Evolutionary conservation across 2,329 filamentous ascomycete genomes (phyloP).

Genomic region (Cadophora gregata): DNA sequence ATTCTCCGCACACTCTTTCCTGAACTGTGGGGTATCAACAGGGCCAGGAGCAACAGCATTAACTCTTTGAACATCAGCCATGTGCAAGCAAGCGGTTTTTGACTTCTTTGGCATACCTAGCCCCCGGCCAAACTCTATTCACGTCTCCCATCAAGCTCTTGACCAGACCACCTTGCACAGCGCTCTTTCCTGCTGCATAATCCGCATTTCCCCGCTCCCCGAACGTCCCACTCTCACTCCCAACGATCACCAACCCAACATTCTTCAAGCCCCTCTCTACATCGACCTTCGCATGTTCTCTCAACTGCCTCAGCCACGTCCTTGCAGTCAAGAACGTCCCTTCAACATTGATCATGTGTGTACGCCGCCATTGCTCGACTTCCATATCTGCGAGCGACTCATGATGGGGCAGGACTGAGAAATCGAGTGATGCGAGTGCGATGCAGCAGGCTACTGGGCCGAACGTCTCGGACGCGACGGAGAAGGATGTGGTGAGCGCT

Average conservation of each 20-base stretch:
- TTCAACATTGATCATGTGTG: constrained; percentile 51
- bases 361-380: constrained; percentile 47
- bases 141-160: constrained; percentile 50
- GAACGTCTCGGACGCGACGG: constrained; percentile 40
- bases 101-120: constrained; percentile 25
- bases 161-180: constrained; percentile 52
- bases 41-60: constrained; percentile 55
- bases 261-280: constrained; percentile 42
- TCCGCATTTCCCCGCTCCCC: constrained; percentile 51
- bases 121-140: constrained; percentile 44
- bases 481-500: constrained; percentile 44
- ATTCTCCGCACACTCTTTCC: constrained; percentile 48
- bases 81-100: neutral
- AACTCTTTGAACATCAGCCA: constrained; percentile 46
- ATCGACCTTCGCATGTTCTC: constrained; percentile 27
- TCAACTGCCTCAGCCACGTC: constrained; percentile 50
- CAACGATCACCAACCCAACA: constrained; percentile 51
- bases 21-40: constrained; percentile 51
- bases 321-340: constrained; percentile 52
- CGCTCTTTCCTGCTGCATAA: constrained; percentile 53
- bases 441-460: constrained; percentile 47
- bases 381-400: constrained; percentile 49
- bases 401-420: constrained; percentile 49
- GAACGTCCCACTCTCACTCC: constrained; percentile 52
- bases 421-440: constrained; percentile 51